Conservation (phyloP, 495 filamentous ascomycete genomes). For the Xylaria curta region DNA sequence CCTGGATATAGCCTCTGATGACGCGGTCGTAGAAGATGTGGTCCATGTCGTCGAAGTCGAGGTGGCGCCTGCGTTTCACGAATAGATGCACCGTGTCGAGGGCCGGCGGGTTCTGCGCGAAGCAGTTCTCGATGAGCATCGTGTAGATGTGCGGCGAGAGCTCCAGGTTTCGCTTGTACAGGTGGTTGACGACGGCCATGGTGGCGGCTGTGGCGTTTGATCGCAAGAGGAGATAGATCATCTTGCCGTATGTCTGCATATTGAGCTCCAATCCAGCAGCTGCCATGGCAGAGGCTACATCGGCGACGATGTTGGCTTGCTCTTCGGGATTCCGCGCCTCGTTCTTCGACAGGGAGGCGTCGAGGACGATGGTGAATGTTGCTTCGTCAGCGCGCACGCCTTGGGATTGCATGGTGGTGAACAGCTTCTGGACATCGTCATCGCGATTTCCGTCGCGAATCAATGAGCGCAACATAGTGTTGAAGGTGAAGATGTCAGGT, state of each 20-base stretch:
- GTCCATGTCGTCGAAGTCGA: slow-evolving; percentile 53
- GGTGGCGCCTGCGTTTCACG: slow-evolving; percentile 52
- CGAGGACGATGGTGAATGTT: slow-evolving; percentile 53
- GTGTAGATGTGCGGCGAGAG: slow-evolving; percentile 70
- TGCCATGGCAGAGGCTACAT: slow-evolving; percentile 61
- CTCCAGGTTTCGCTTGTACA: slow-evolving; percentile 57
- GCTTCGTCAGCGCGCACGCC: slow-evolving; percentile 45
- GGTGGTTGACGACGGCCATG: slow-evolving; percentile 65
- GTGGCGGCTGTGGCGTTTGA: slow-evolving; percentile 55
- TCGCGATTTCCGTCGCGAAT: slow-evolving; percentile 52
- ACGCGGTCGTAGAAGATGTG: slow-evolving; percentile 70
- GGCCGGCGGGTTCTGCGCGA: slow-evolving; percentile 61
- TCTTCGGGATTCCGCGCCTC: slow-evolving; percentile 32
- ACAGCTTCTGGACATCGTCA: slow-evolving; percentile 47
- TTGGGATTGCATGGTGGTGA: slow-evolving; percentile 48
- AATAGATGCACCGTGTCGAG: slow-evolving; percentile 61
- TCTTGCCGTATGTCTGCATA: slow-evolving; percentile 63
- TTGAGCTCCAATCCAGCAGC: slow-evolving; percentile 59
- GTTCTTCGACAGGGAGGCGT: slow-evolving; percentile 42
- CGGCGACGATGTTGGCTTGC: slow-evolving; percentile 41
- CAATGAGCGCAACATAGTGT: slow-evolving; percentile 65
- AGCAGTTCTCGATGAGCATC: slow-evolving; percentile 72
- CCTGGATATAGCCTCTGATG: slow-evolving; percentile 64
- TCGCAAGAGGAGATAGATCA: slow-evolving; percentile 62
- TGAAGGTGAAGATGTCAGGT: slow-evolving; percentile 71